Base-by-base conservation (phyloP, 1,284 basidiomycete genomes). In the Malassezia arunalokei region DNA sequence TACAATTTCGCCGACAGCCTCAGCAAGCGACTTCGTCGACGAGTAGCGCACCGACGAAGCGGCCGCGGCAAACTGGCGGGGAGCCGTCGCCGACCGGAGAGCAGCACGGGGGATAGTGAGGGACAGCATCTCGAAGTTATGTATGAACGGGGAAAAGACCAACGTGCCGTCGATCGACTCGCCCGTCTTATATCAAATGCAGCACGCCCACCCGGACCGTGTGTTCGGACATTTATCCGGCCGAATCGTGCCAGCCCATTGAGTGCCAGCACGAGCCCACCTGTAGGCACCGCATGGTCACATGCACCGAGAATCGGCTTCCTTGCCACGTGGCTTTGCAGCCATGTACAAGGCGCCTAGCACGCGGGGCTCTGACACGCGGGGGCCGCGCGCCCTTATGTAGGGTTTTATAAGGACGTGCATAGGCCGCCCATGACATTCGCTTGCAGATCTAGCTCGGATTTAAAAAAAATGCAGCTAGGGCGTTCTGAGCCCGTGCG, bases 1-100 rank as follows among this genome's bases (percentile, higher is more conserved):
- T 43, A 72, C 63, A 49, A 68, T 64, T 55, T 68, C 68, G 30
- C 60, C 66, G 52, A 72, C 66, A 56, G 69, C 66, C 44, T 72
- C 65, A 54, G 62, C 59, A 49, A 70, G 61, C 7, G 68, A 56
- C 63, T 68, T 69, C 51, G 68, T 68, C 47, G 66, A 68, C 42
- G 67, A 67, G 52, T 44, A 66, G 45, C 69, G 65, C 49, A 67
- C 62, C 44, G 60, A 54, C 31, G 55, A 51, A 41, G 64, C 62
- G 35, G 62, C 62, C 35, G 56, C 54, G 44, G 68, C 68, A 49
- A 64, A 67, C 62, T 71, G 68, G 54, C 66, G 63, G 17, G 65
- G 48, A 15, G 65, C 65, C 39, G 63, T 59, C 40, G 63, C 63
- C 42, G 66, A 60, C 31, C 68, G 52, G 27, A 71, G 61, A 47